Evolutionary conservation across 2,329 filamentous ascomycete species (phyloP), one percentile per base, ranked within the genome.

Genomic region (Penicillium crustosum): DNA sequence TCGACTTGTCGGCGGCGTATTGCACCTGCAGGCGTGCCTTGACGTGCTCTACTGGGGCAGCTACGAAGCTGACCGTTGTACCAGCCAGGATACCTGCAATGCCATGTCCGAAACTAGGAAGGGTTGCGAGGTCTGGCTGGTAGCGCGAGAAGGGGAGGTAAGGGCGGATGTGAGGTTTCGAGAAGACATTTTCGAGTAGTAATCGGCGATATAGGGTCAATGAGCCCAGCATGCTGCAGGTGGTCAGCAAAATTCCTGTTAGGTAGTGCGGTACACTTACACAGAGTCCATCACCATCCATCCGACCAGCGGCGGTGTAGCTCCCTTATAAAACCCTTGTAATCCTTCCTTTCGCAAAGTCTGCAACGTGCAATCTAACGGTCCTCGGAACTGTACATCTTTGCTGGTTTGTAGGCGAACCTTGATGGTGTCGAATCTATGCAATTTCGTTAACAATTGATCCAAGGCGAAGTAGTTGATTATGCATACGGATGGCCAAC

Each of bases 281-380:
- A 89, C 74, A 54, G 83, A 86, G 79, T 99, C 94, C 93, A 97
- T 97, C 70, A 95, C 91, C 89, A 97, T 96, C 94, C 94, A 97
- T 67, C 94, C 94, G 51, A 97, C 86, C 49, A 97, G 81, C 52
- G 94, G 94, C 55, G 93, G 93, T 29, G 90, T 91, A 12, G 92
- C 92, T 68, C 93, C 93, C 79, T 97, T 99, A 83, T 97, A 99
- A 42, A 99, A 81, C 3, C 91, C 94, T 50, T 82, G 78, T 47
- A 95, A 77, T 48, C 93, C 93, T 76, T 99, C 94, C 72, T 92
- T 89, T 59, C 89, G 86, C 29, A 97, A 64, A 10, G 94, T 99
- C 73, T 93, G 88, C 55, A 89, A 75, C 10, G 96, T 79, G 72
- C 94, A 97, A 74, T 96, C 88, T 33, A 96, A 74, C 0, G 94